Evolutionary conservation across 176 grass and related monocot genomes (phyloP), one percentile per base, ranked within the genome.

Genomic region (Echinochloa phyllopogon): DNA sequence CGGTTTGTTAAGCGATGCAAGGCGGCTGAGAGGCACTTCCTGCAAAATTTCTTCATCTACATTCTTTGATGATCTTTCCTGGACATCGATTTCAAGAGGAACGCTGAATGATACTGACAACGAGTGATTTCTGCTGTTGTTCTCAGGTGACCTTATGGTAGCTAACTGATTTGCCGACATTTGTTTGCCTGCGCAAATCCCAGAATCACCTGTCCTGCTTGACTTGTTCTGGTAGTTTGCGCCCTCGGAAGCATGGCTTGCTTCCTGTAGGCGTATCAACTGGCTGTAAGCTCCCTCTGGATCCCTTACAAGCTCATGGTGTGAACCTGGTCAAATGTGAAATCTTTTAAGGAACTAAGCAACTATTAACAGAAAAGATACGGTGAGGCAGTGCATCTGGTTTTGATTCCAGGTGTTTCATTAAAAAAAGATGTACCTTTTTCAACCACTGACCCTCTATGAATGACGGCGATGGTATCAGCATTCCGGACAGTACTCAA

Each of bases 401-500:
- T 52, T 74, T 72, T 45, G 39, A 60, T 80, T 62, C 7, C 16
- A 47, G 36, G 21, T 51, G 20, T 81, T 36, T 59, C 29, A 60
- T 6, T 58, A 76, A 56, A 39, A 37, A 75, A 12, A 17, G 38
- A 70, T n/a, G 27, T 88, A 97, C 94, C 94, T 87, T 90, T 93
- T 86, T 97, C 94, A 20, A 97, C 82, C 61, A 97, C 71, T 67
- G 89, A 89, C n/a, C 94, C 94, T 74, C 65, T 82, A 86, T 87
- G 84, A 70, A 97, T 85, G 7, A 94, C 91, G 27, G 87, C 85
- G 42, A 96, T 96, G 23, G 81, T 89, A 77, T 89, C 81, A 23
- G 94, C 94, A 84, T 91, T 96, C 84, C 89, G 82, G 15, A 96
- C 85, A 52, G 94, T 96, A 8, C 87, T 96, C 72, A 96, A 49